Percentiles rank a stretch among this genome's conserved stretches.
phyloP scores from a whole-genome alignment of 2,329 filamentous ascomycete species.

The Diaporthe eres region DNA sequence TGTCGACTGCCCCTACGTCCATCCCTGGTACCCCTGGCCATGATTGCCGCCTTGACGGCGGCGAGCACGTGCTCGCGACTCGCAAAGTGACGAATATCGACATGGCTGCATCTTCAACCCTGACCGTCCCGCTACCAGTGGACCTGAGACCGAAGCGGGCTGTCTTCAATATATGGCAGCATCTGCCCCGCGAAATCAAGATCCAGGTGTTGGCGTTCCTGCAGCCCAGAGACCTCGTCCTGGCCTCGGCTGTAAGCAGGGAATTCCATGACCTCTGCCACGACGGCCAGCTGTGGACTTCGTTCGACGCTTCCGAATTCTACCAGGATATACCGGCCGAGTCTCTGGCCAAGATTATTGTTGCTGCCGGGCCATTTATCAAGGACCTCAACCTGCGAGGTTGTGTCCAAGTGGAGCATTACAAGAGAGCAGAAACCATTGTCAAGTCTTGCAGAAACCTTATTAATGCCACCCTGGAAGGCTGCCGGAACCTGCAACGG shows the following conservation, averaged over 20 bases:
- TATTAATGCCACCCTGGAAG: constrained; percentile 89
- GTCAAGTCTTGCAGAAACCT: constrained; percentile 90
- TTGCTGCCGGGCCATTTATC: constrained; percentile 88
- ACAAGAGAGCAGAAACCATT: constrained; percentile 82
- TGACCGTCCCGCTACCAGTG: constrained; percentile 71
- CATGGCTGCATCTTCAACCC: constrained; percentile 50
- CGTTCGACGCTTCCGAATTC: constrained; percentile 86
- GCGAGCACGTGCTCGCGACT: constrained; percentile 65
- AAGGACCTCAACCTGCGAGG: constrained; percentile 91
- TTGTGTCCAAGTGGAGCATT: constrained; percentile 89
- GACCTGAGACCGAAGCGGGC: constrained; percentile 68
- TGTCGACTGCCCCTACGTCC: constrained; percentile 54
- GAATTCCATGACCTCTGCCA: constrained; percentile 87
- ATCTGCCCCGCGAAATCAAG: constrained; percentile 86
- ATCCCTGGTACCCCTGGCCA: constrained; percentile 56
- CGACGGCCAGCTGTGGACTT: constrained; percentile 93
- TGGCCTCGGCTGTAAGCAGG: constrained; percentile 82
- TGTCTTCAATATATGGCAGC: constrained; percentile 79
- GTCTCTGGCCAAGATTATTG: constrained; percentile 87
- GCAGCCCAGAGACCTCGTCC: constrained; percentile 84
- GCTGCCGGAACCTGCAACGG: constrained; percentile 86
- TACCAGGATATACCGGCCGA: constrained; percentile 89
- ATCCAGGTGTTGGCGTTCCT: constrained; percentile 84
- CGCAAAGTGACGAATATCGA: constrained; percentile 69
- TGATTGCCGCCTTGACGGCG: constrained; percentile 58